Evolutionary conservation across 495 filamentous ascomycete genomes (phyloP), one percentile per base, ranked within the genome.

Genomic region (Penicillium chermesinum): DNA sequence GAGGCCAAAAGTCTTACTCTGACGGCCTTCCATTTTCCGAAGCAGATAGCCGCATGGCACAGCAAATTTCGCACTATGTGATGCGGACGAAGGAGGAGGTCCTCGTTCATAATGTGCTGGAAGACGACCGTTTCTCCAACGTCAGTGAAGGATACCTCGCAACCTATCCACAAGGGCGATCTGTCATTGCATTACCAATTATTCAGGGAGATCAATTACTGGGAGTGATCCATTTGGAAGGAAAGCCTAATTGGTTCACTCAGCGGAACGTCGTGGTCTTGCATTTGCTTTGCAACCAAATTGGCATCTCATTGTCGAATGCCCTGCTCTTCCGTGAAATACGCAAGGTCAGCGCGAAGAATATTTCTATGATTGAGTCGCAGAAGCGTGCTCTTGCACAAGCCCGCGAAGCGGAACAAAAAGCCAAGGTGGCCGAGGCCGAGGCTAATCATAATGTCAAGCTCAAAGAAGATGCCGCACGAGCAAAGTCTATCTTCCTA

Each of bases 401-500:
- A 62, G 88, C 88, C 19, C 80, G 85, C 43, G 82, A 87, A 41
- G 83, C 89, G 1, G 88, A 95, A 61, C 76, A 80, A 34, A 91
- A 94, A 62, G 87, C 88, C 3, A 91, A 90, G 59, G 71, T 79
- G 21, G 88, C 88, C 1, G 88, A 94, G 62, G 81, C 83, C 0
- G 82, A 88, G 60, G 90, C 90, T 8, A 87, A 90, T 50, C 83
- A 87, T 39, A 91, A 89, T 52, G 87, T 94, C 50, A 86, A 88
- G 57, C 74, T 94, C 12, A 91, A 91, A 39, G 89, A 96, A 62
- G 90, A 96, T 64, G 89, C 89, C 9, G 88, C 89, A 32, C 87
- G 85, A 63, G 89, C 88, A 10, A 96, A 95, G 64, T 87, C 84
- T 6, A 90, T 95, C 41, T 96, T 96, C 75, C 76, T 96, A 16